phyloP scores from a whole-genome alignment of 2,329 filamentous ascomycete genomes.

The Fusarium pseudograminearum region DNA sequence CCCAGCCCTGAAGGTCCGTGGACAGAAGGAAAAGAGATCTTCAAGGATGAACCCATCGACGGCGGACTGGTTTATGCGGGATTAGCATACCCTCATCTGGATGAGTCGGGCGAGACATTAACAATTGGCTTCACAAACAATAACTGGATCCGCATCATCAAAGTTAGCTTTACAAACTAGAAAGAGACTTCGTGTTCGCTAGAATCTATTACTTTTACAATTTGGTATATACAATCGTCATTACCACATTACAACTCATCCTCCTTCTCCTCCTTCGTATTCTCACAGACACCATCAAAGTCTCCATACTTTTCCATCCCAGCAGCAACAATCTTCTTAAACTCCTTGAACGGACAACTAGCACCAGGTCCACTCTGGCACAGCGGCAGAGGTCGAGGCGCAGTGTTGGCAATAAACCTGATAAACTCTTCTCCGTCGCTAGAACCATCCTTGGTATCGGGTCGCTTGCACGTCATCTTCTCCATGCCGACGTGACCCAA shows the following conservation, averaged over 20 bases:
- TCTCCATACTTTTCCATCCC: conserved; percentile 41
- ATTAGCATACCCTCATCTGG: conserved; percentile 55
- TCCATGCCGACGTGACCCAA: conserved; percentile 44
- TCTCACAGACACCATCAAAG: conserved; percentile 41
- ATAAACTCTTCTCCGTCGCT: conserved; percentile 35
- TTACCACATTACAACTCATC: conserved; percentile 25
- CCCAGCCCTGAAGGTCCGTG: conserved; percentile 51
- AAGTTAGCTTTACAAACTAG: conserved; percentile 24
- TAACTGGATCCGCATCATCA: conserved; percentile 55
- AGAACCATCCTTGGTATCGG: not conserved
- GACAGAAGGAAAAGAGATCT: conserved; percentile 53
- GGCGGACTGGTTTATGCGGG: conserved; percentile 52
- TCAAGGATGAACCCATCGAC: conserved; percentile 51
- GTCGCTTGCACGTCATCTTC: conserved; percentile 40
- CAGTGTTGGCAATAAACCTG: conserved; percentile 43
- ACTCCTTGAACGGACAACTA: conserved; percentile 39
- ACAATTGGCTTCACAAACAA: conserved; percentile 57
- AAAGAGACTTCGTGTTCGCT: accelerated
- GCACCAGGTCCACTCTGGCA: conserved; percentile 41
- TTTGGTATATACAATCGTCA: not conserved
- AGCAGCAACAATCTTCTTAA: conserved; percentile 35
- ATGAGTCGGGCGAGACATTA: conserved; percentile 52
- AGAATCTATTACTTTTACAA: not conserved
- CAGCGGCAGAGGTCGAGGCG: conserved; percentile 36
- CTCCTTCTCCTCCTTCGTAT: conserved; percentile 29